A percentile compares a stretch with the other conserved stretches of the same genome.
These are phyloP conservation scores for Taiozyma sp. DNA, from an alignment of 1,139 yeast genomes.

Conservation along the genomic window DNA sequence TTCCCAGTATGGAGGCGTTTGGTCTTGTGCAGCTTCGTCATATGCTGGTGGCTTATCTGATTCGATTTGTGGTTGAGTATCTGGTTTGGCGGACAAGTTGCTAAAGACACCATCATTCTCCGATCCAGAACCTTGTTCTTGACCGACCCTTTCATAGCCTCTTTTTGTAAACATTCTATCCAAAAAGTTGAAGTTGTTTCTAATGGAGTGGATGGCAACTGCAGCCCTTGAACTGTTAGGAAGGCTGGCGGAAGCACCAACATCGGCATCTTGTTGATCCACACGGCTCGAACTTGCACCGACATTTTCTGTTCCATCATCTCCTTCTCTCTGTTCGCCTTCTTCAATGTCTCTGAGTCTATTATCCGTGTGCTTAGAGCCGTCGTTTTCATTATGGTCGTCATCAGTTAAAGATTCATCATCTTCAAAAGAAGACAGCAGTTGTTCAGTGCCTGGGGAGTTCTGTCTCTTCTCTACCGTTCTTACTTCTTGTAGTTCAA, in stretches of 20 bases:
- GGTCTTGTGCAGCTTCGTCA: conserved; percentile 93
- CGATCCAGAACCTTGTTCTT: conserved; percentile 42
- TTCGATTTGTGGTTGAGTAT: conserved; percentile 34
- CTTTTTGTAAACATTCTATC: conserved; percentile 29
- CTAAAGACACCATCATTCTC: conserved; percentile 87
- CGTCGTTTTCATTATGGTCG: neutral
- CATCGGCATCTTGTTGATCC: neutral
- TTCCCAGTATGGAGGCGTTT: conserved; percentile 98
- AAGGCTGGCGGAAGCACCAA: neutral
- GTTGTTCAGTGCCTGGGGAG: neutral
- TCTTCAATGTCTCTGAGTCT: conserved; percentile 1
- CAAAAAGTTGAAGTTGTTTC: conserved; percentile 30
- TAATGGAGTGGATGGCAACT: conserved; percentile 10
- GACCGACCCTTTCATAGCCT: conserved; percentile 1
- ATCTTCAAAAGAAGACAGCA: conserved; percentile 15
- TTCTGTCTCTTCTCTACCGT: neutral
- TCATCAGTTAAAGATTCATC: conserved; percentile 2
- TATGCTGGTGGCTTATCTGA: conserved; percentile 81
- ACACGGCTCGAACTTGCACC: neutral
- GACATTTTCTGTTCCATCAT: neutral
- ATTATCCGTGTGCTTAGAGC: neutral
- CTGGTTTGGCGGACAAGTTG: conserved; percentile 85
- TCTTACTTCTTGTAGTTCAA: conserved; percentile 10
- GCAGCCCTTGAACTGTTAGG: neutral
- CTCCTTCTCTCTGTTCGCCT: conserved; percentile 1